These are phyloP conservation scores for Pleurotus giganteus DNA, from an alignment of 768 basidiomycete species.

Conservation along the genomic window DNA sequence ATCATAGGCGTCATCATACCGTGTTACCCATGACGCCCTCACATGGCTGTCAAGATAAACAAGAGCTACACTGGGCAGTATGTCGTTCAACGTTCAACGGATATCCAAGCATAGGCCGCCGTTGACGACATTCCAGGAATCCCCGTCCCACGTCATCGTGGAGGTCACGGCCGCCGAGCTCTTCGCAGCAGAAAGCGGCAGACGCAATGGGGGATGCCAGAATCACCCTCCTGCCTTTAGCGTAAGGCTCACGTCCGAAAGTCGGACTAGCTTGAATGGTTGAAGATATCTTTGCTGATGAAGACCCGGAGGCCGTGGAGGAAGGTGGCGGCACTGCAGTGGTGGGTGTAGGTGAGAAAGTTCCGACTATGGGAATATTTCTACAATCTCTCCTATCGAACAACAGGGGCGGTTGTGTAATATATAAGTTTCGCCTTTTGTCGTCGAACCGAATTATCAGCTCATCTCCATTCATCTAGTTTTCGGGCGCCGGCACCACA, in stretches of 20 bases:
- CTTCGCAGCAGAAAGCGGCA: neutral
- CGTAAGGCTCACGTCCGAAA: neutral
- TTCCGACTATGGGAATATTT: too few relatives aligned
- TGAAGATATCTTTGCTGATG: neutral
- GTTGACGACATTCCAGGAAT: neutral
- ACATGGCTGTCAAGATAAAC: neutral
- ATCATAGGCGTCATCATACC: too few relatives aligned
- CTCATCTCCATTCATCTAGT: slow-evolving; percentile 17
- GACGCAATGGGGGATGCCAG: neutral
- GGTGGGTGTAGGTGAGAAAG: neutral
- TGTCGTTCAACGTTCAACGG: neutral
- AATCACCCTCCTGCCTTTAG: neutral
- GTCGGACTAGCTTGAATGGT: neutral
- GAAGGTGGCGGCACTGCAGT: neutral
- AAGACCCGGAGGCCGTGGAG: neutral
- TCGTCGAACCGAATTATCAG: neutral
- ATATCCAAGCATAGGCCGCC: neutral
- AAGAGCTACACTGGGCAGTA: neutral
- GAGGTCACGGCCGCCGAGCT: neutral
- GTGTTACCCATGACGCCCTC: neutral
- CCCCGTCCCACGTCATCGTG: neutral
- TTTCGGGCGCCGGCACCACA: too few relatives aligned
- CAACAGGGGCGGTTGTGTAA: too few relatives aligned
- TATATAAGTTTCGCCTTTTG: too few relatives aligned
- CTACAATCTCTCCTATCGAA: too few relatives aligned